A percentile compares a stretch with the other conserved stretches of the same genome.
Evolutionary conservation across 148 eudicot species (phyloP).

Genomic region (Rhododendron williamsianum): DNA sequence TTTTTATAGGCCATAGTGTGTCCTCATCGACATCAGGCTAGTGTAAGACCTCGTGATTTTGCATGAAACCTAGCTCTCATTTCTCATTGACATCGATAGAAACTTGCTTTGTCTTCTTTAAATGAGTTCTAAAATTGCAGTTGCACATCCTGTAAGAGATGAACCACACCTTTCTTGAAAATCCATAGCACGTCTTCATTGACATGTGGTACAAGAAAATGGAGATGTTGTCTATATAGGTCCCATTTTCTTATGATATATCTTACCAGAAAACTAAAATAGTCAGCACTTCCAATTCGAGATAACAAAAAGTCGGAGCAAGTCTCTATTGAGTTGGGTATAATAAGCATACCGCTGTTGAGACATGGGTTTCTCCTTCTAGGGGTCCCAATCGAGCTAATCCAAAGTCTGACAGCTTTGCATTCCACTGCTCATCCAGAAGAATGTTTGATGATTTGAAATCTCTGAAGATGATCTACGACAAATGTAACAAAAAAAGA

Average conservation of each 20-base stretch:
- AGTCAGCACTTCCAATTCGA: neutral
- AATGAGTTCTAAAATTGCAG: neutral
- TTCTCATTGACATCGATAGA: neutral
- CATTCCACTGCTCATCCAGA: constrained; percentile 70
- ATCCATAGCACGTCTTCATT: neutral
- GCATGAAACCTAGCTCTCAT: neutral
- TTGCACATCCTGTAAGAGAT: neutral
- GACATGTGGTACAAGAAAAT: neutral
- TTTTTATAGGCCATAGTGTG: neutral
- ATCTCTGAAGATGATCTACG: constrained; percentile 69
- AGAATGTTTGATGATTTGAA: constrained; percentile 76
- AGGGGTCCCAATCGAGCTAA: constrained; percentile 71
- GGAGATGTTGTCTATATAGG: neutral
- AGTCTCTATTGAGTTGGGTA: neutral
- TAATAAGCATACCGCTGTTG: constrained; percentile 58
- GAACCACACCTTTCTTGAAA: neutral
- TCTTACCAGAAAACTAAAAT: neutral
- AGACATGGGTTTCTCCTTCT: constrained; percentile 69
- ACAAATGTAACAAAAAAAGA: neutral
- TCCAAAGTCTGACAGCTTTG: constrained; percentile 79
- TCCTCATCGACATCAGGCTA: neutral
- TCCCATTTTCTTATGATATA: neutral
- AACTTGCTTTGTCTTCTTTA: neutral
- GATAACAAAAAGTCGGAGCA: neutral
- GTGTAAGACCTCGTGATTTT: neutral